Conservation (phyloP, 768 basidiomycete species). For the Termitomyces sp. region DNA sequence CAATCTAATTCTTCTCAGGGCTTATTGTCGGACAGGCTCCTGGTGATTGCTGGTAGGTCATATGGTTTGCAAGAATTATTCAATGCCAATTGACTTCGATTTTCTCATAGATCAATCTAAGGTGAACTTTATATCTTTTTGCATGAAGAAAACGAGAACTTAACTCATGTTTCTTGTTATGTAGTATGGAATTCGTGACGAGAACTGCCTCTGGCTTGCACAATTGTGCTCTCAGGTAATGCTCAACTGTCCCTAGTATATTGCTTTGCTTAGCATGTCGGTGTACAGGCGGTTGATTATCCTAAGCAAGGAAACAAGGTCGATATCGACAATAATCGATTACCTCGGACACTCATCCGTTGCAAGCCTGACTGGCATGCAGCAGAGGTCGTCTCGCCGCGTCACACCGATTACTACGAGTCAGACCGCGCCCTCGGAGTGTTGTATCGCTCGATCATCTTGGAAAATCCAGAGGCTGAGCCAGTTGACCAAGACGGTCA, state of each 20-base stretch:
- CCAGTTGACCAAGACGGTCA: slow-evolving; percentile 13
- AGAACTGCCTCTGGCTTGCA: slow-evolving; percentile 56
- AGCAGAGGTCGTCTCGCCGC: slow-evolving; percentile 52
- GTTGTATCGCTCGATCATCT: slow-evolving; percentile 61
- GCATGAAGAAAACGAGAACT: not conserved
- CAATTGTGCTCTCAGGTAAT: slow-evolving; percentile 53
- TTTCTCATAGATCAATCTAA: slow-evolving; percentile 62
- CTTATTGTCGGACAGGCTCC: slow-evolving; percentile 62
- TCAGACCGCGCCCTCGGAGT: slow-evolving; percentile 71
- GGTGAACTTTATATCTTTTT: slow-evolving; percentile 35
- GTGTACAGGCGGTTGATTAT: slow-evolving; percentile 67
- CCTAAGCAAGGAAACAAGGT: slow-evolving; percentile 75
- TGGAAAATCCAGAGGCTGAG: slow-evolving; percentile 37
- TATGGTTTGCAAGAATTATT: not conserved
- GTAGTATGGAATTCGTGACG: slow-evolving; percentile 63
- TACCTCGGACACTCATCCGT: slow-evolving; percentile 58
- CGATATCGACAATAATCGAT: slow-evolving; percentile 37
- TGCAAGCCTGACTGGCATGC: slow-evolving; percentile 82
- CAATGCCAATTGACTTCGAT: not conserved
- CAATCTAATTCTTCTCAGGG: slow-evolving; percentile 42
- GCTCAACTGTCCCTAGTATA: not conserved
- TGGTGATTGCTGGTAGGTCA: slow-evolving; percentile 66
- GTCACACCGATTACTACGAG: slow-evolving; percentile 65
- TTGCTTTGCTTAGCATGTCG: not conserved
- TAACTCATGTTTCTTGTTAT: not conserved